Evolutionary conservation across 1,139 yeast genomes (phyloP).

Genomic region (Trichomonascaceae sp.): DNA sequence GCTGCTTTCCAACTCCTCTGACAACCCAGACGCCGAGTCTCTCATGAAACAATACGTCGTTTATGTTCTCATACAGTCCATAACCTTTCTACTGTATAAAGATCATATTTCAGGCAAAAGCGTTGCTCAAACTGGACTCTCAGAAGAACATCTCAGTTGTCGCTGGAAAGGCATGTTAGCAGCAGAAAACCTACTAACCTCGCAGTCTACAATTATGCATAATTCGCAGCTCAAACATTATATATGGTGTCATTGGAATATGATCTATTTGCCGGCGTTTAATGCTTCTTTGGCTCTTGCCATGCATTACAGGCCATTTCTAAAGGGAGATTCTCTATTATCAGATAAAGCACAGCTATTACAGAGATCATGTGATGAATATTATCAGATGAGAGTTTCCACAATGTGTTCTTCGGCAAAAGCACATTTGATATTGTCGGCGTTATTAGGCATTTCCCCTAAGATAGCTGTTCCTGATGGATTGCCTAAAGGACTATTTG

Average conservation of each 20-base stretch:
- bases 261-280: slow-evolving; percentile 10
- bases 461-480: slow-evolving; percentile 10
- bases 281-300: slow-evolving; percentile 8
- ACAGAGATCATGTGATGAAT: slow-evolving; percentile 6
- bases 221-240: slow-evolving; percentile 7
- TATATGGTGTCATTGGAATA: slow-evolving; percentile 13
- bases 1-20: background rate
- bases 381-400: slow-evolving; percentile 11
- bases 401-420: slow-evolving; percentile 14
- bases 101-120: slow-evolving; percentile 5
- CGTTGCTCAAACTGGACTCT: slow-evolving; percentile 2
- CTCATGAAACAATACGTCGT: slow-evolving; percentile 11
- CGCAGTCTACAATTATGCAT: slow-evolving; percentile 7
- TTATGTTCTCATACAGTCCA: slow-evolving; percentile 7
- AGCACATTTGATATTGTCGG: slow-evolving; percentile 11
- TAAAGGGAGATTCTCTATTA: background rate
- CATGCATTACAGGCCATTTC: slow-evolving; percentile 7
- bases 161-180: slow-evolving; percentile 10
- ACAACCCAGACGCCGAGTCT: background rate
- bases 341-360: slow-evolving; percentile 8
- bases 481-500: background rate
- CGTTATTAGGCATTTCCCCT: slow-evolving; percentile 6
- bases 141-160: slow-evolving; percentile 7
- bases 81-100: slow-evolving; percentile 10
- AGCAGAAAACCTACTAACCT: background rate